These are phyloP conservation scores for Erodium maritimum DNA, from an alignment of 345 rosid species.

Conservation along the genomic window DNA sequence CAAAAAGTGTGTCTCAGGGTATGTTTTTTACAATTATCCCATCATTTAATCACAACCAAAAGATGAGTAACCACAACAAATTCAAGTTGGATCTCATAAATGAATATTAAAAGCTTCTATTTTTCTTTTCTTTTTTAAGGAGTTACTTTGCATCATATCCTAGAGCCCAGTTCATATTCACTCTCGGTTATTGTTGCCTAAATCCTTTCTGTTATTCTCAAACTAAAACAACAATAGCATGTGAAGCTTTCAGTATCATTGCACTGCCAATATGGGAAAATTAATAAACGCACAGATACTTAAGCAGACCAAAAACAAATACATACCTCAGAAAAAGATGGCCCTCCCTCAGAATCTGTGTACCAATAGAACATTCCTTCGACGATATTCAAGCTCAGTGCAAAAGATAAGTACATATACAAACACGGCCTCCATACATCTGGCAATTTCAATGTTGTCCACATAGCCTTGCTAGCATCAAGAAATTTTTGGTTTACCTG, in stretches of 20 bases:
- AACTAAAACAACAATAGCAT: too few species aligned
- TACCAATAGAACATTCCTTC: slow-evolving; percentile 95
- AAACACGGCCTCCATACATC: slow-evolving; percentile 83
- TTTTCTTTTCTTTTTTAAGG: too few species aligned
- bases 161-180: not conserved
- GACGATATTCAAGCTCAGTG: slow-evolving; percentile 56
- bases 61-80: too few species aligned
- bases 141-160: too few species aligned
- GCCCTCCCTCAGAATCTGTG: slow-evolving; percentile 68
- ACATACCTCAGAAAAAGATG: slow-evolving; percentile 69
- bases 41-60: too few species aligned
- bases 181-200: not conserved
- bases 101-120: too few species aligned
- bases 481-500: slow-evolving; percentile 59
- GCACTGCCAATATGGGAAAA: not conserved
- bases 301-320: not conserved
- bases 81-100: too few species aligned
- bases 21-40: too few species aligned
- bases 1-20: too few species aligned
- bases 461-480: slow-evolving; percentile 72
- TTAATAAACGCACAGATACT: not conserved
- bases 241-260: too few species aligned
- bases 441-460: slow-evolving; percentile 64
- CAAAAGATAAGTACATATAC: slow-evolving; percentile 71
- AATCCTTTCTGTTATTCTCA: too few species aligned